Evolutionary conservation across 169 alveolate species (phyloP), one percentile per base, ranked within the genome.

Genomic region (Blepharisma undulans): DNA sequence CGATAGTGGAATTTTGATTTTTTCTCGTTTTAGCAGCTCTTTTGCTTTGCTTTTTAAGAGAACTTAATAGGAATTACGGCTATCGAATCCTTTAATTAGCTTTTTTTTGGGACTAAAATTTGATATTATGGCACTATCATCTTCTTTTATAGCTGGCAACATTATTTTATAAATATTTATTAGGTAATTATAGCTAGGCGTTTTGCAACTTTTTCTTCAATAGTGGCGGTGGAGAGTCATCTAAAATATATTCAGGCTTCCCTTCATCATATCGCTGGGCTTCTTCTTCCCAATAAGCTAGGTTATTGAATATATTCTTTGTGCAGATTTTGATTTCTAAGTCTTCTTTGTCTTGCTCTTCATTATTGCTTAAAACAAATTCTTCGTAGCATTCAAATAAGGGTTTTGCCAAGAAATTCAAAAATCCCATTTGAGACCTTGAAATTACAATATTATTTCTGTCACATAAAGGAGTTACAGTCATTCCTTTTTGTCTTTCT

Each of bases 391-490:
- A 89, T 30, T 91, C 90, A 79, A 71, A 91, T 29, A 91, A 66
- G 14, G 94, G 94, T 27, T 48, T 72, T 21, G 78, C 92, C 19
- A 91, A 76, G 16, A 85, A 89, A 61, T 86, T 72, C 71, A 91
- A 71, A 71, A 91, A 91, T n/a, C 94, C 92, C 72, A 76, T 78
- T 48, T 91, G 59, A 0, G 92, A 86, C 22, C 78, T 87, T 0
- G 92, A 36, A 0, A 91, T 78, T 76, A 84, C 91, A 27, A 36
- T 18, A 33, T 22, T 30, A 4, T 48, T 79, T 79, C 92, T 72
- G 59, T 91, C 92, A 66, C 94, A 91, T 76, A 91, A 71, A n/a
- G 94, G 92, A 76, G 89, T 87, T 10, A 91, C 92, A 6, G 88
- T 29, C 19, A 91, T 76, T 19, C 90, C 90, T 32, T 34, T 61